Base-by-base conservation (phyloP, 768 basidiomycete genomes). In the Hypholoma sublateritium region DNA sequence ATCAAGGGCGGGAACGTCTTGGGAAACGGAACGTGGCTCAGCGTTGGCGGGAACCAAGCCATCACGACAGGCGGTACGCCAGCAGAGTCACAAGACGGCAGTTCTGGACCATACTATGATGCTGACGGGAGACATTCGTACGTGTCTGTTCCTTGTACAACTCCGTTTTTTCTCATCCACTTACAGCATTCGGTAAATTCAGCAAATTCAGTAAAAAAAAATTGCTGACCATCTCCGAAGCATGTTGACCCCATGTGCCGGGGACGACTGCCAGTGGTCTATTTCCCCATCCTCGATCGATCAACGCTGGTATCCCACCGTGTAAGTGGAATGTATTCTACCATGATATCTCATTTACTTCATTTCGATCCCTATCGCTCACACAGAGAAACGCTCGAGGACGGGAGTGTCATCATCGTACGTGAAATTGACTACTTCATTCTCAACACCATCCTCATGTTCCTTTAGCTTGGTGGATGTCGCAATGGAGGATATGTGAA, bases 11-110 rank as follows among this genome's bases (percentile, higher is more conserved):
- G 78, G 19, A 77, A 70, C 56, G 85, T 85, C 1, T 73, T 91
- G 44, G 89, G 83, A 0, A 88, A 93, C 67, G 91, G 91, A 3
- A 87, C 87, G 1, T 92, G 88, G 89, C 67, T 90, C 34, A 89
- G 87, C 56, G 80, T 89, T 39, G 90, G 91, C 25, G 90, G 90
- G 0, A 85, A 81, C 59, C 82, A 87, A 66, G 88, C 84, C 1
- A 80, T 90, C 43, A 83, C 80, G 1, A 79, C 72, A 42, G 86
- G 83, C 1, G 88, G 88, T 4, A 66, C 63, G 11, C 65, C 73
- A 0, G 80, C 81, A 0, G 56, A 59, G 11, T 74, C 71, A 59
- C 82, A 86, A 60, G 67, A 68, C 41, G 81, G 82, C 3, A 79
- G 74, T 12, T 55, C 57, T 7, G 72, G 72, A 1, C 78, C 83